Base-by-base conservation (phyloP, 2,329 filamentous ascomycete genomes). In the Leptosphaerulina australis region DNA sequence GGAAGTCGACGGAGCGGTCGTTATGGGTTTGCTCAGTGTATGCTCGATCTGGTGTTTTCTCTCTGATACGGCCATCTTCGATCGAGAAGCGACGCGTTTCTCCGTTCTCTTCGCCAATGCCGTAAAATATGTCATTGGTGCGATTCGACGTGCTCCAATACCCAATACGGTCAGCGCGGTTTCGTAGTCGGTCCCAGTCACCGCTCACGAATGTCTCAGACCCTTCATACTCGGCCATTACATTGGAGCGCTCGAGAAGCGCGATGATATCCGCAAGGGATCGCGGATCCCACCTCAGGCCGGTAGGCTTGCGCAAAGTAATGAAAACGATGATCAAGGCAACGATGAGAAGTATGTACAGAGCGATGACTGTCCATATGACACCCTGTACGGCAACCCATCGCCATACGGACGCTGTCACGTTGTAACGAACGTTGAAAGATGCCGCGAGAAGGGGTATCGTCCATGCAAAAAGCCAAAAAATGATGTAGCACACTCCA, bases 271-370 rank as follows among this genome's bases (percentile, higher is more conserved):
- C 91, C 3, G 89, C 92, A 6, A 97, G 77, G 18, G 87, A 93
- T 35, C 87, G 81, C 2, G 91, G 83, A 67, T 96, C 91, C 92
- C 92, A 97, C 65, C 88, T 82, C 55, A 96, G 77, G 0, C 91
- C 91, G 0, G 91, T 95, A 61, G 79, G 81, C 22, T 82, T 79
- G 17, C 79, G 74, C 75, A 92, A 90, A 56, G 84, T 87, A n/a
- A 84, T 56, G 55, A 87, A 75, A 3, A 92, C 69, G 1, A 84
- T 71, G 9, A 83, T 45, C 2, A 85, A 64, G 1, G 86, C 83
- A 5, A 83, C 59, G 2, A 87, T 64, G 36, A 93, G 74, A 3
- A 91, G 70, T 25, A 87, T 72, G 73, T 96, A 97, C 0, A 96
- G 72, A 0, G 77, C 85, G 22, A 94, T 83, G 20, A 91, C 77